Conservation (phyloP, 306 rosid genomes). For the Ceratonia siliqua region DNA sequence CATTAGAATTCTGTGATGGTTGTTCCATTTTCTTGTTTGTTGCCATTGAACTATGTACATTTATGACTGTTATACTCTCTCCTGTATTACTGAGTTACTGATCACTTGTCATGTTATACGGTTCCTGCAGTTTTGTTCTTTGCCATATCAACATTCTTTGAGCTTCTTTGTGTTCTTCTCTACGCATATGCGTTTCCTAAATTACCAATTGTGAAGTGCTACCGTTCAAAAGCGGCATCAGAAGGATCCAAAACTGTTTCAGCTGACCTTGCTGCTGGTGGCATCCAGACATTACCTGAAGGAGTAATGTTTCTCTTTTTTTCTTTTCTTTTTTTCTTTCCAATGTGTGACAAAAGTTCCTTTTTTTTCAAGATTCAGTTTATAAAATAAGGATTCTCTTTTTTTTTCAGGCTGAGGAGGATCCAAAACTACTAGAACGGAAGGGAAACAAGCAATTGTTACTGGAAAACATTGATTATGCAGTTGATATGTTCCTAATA, state of each 20-base stretch:
- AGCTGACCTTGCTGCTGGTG: slow-evolving; percentile 89
- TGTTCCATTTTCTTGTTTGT: background rate
- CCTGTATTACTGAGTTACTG: background rate
- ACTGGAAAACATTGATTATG: slow-evolving; percentile 76
- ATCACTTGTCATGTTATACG: slow-evolving; percentile 14
- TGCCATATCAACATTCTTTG: slow-evolving; percentile 70
- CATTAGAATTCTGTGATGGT: background rate
- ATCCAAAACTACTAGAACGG: slow-evolving; percentile 46
- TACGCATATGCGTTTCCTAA: slow-evolving; percentile 75
- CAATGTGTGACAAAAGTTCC: background rate
- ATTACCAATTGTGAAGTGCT: slow-evolving; percentile 75
- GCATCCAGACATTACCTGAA: slow-evolving; percentile 55
- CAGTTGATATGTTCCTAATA: slow-evolving; percentile 67
- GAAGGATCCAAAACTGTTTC: slow-evolving; percentile 93
- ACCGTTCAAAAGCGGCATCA: slow-evolving; percentile 83
- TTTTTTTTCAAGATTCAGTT: background rate
- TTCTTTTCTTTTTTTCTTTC: background rate
- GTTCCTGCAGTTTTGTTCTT: slow-evolving; percentile 79
- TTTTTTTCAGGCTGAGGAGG: slow-evolving; percentile 56
- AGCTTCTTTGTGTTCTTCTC: slow-evolving; percentile 77
- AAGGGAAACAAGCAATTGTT: slow-evolving; percentile 74
- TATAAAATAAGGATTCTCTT: background rate
- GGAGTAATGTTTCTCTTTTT: slow-evolving; percentile 32
- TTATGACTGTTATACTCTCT: background rate
- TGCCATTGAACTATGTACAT: background rate